phyloP scores from a whole-genome alignment of 1,284 basidiomycete genomes.

The Vanrija pseudolonga region DNA sequence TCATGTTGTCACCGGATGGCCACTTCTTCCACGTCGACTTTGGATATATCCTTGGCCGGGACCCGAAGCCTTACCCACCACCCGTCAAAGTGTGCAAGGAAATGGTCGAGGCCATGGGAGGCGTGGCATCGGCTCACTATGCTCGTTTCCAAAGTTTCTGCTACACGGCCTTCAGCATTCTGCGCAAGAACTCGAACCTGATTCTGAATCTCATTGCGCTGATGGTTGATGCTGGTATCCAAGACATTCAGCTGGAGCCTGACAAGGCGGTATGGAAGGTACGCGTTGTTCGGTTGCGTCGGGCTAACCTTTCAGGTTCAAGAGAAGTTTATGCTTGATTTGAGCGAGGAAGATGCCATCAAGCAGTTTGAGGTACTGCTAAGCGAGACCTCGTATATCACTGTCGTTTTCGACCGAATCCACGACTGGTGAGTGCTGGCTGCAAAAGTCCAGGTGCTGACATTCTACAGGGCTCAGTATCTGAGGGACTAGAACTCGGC shows the following conservation, averaged over 20 bases:
- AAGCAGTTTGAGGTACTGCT: constrained; percentile 90
- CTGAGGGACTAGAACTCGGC: constrained; percentile 33
- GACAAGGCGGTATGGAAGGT: constrained; percentile 60
- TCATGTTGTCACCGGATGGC: constrained; percentile 86
- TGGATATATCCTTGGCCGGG: constrained; percentile 95
- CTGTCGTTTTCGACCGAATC: constrained; percentile 85
- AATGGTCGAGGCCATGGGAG: constrained; percentile 99
- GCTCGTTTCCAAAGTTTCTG: constrained; percentile 92
- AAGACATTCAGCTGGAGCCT: constrained; percentile 81
- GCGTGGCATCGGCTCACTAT: constrained; percentile 86
- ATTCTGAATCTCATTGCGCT: constrained; percentile 93
- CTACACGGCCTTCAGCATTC: constrained; percentile 91
- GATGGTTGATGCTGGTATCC: constrained; percentile 98
- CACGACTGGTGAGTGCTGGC: constrained; percentile 53
- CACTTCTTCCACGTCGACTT: constrained; percentile 97
- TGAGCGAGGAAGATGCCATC: constrained; percentile 94
- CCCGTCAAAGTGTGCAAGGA: constrained; percentile 98
- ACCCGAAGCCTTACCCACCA: constrained; percentile 97
- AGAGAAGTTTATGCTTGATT: constrained; percentile 91
- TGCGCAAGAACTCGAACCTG: constrained; percentile 96
- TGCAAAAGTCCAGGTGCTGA: not conserved
- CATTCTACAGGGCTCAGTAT: constrained; percentile 40
- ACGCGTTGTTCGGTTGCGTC: constrained; percentile 45
- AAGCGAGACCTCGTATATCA: constrained; percentile 93
- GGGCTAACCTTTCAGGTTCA: constrained; percentile 66